Evolutionary conservation across 2,329 filamentous ascomycete genomes (phyloP).

Genomic region (Neofusicoccum umdonicola): DNA sequence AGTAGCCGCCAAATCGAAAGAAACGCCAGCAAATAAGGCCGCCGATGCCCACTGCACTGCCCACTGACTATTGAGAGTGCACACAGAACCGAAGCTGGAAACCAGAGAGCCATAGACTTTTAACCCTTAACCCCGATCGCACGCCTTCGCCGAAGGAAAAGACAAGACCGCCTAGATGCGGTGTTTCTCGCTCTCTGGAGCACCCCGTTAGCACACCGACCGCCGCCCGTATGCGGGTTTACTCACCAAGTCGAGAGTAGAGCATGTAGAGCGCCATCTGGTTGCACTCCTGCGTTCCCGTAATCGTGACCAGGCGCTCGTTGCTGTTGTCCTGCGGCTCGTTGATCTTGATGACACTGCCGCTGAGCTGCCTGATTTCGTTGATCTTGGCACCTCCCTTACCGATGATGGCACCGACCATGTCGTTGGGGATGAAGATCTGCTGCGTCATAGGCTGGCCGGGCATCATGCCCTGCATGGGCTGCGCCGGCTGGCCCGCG

Average conservation of each 20-base stretch:
- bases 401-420: slow-evolving; percentile 98
- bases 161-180: slow-evolving; percentile 19
- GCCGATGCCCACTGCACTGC: slow-evolving; percentile 5
- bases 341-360: slow-evolving; percentile 99
- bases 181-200: slow-evolving; percentile 25
- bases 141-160: slow-evolving; percentile 15
- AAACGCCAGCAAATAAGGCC: slow-evolving; percentile 13
- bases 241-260: slow-evolving; percentile 88
- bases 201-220: slow-evolving; percentile 2
- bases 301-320: slow-evolving; percentile 94
- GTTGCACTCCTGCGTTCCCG: slow-evolving; percentile 96
- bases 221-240: not conserved
- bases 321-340: slow-evolving; percentile 99
- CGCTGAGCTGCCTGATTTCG: slow-evolving; percentile 93
- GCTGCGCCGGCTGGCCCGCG: slow-evolving; percentile 70
- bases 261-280: slow-evolving; percentile 99
- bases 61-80: slow-evolving; percentile 2
- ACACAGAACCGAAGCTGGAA: slow-evolving; percentile 13
- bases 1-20: not conserved
- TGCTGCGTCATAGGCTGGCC: slow-evolving; percentile 92
- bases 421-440: slow-evolving; percentile 98
- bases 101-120: slow-evolving; percentile 15
- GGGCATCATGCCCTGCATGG: slow-evolving; percentile 67
- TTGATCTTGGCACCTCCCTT: slow-evolving; percentile 99
- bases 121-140: slow-evolving; percentile 10